Evolutionary conservation across 2,329 filamentous ascomycete genomes (phyloP), one percentile per base, ranked within the genome.

Genomic region (Talaromyces sp.): DNA sequence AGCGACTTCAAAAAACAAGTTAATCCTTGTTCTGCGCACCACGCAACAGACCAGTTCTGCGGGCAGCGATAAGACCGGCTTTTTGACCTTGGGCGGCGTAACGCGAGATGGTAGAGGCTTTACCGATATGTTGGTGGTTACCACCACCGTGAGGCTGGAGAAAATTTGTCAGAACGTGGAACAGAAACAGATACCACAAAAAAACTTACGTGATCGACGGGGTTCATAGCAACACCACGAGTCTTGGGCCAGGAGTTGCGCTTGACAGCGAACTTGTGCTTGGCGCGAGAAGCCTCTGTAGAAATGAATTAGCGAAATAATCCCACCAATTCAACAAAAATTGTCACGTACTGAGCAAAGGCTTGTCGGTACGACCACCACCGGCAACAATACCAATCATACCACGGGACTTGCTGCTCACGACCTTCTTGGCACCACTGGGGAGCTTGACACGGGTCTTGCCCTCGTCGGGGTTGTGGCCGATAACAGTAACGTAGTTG

Each of bases 221-320:
- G 95, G 86, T 99, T 99, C 95, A 99, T 99, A 83, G 95, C 95
- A 89, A 99, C 95, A 97, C 95, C 95, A 95, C 95, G 93, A 87
- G 95, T 99, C 91, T 96, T 97, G 84, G 95, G 95, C 95, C 95
- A 99, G 79, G 88, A 93, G 91, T 99, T 98, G 80, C 95, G 92
- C 92, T 99, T 99, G 85, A 97, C 96, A 73, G 93, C 92, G 85
- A 96, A 99, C 90, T 99, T 99, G 81, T 98, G 93, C 91, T 98
- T 99, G 77, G 95, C 95, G 79, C 95, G 91, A 77, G 93, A 98
- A 76, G 95, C 95, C 93, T 99, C 88, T 90, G 85, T 82, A 72
- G 51, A 58, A 29, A 60, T 38, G 49, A 29, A 70, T 85, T 72
- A 85, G 82, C 68, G 73, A 38, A 11, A 9, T 32, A 21, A 46